Conservation (phyloP, 345 rosid genomes). For the Camelina neglecta region DNA sequence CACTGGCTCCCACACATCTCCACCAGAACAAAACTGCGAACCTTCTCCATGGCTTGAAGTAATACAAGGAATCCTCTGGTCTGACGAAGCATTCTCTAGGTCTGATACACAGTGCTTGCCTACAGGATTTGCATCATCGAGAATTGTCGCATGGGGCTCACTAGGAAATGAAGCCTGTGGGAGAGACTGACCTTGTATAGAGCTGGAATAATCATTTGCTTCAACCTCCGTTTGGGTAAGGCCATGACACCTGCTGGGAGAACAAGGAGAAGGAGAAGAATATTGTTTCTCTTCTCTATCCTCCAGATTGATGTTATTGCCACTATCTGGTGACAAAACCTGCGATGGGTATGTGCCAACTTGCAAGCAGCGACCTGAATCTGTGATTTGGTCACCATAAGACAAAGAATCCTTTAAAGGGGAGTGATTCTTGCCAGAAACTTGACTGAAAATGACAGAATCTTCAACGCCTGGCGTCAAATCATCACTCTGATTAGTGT, state of each 20-base stretch:
- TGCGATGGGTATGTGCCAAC: conserved; percentile 50
- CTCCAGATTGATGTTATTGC: conserved; percentile 22
- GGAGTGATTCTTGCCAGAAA: conserved; percentile 25
- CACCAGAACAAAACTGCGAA: conserved; percentile 53
- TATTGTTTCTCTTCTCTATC: conserved; percentile 30
- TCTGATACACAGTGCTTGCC: conserved; percentile 47
- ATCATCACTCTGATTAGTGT: conserved; percentile 46
- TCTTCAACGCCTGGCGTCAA: conserved; percentile 41
- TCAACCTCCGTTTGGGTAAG: conserved; percentile 19
- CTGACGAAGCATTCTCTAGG: conserved; percentile 52
- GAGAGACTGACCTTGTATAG: conserved; percentile 41
- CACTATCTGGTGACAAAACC: conserved; percentile 43
- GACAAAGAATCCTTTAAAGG: conserved; percentile 29
- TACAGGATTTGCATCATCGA: conserved; percentile 45
- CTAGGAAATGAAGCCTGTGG: conserved; percentile 42
- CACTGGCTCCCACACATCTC: conserved; percentile 68
- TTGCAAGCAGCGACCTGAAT: conserved; percentile 39
- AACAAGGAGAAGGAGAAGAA: conserved; percentile 43
- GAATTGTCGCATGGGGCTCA: conserved; percentile 45
- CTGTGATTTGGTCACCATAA: conserved; percentile 36
- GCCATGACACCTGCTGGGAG: conserved; percentile 30
- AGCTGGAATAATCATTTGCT: conserved; percentile 34
- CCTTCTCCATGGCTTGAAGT: conserved; percentile 51
- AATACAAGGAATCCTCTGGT: conserved; percentile 50
- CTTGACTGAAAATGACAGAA: conserved; percentile 42